Evolutionary conservation across 192 early-diverging fungal genomes (phyloP).

Genomic region (Umbelopsis vinacea): DNA sequence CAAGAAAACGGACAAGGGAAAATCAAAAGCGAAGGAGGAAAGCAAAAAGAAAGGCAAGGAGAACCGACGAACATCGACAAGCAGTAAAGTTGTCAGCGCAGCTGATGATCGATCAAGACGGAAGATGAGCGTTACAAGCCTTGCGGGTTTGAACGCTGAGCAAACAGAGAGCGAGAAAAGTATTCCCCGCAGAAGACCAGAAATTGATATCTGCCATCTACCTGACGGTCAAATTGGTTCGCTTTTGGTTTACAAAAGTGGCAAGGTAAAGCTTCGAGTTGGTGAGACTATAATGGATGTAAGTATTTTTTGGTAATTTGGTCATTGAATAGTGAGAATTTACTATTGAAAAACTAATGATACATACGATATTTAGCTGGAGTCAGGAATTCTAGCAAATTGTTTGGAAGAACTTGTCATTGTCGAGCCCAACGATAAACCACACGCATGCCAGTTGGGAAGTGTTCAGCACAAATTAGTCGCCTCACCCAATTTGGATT

Average conservation of each 20-base stretch:
- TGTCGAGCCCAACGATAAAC: slow-evolving; percentile 55
- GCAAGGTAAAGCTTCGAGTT: slow-evolving; percentile 65
- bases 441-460: slow-evolving; percentile 55
- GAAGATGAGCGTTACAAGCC: not conserved
- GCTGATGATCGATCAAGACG: not conserved
- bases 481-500: slow-evolving; percentile 63
- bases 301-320: not conserved
- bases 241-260: slow-evolving; percentile 64
- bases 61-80: not conserved
- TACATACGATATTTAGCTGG: not conserved
- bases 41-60: slow-evolving; percentile 7
- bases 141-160: not conserved
- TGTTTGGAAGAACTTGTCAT: slow-evolving; percentile 65
- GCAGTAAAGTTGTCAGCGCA: not conserved
- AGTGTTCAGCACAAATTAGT: slow-evolving; percentile 58
- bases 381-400: slow-evolving; percentile 48
- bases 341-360: not conserved
- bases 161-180: not conserved
- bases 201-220: slow-evolving; percentile 20
- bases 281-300: slow-evolving; percentile 65
- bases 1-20: not conserved
- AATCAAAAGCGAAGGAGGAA: not conserved
- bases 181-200: not conserved
- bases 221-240: slow-evolving; percentile 62
- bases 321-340: too few relatives aligned